Evolutionary conservation across 1,284 basidiomycete species (phyloP).

Genomic region (Ceratobasidium sp.): DNA sequence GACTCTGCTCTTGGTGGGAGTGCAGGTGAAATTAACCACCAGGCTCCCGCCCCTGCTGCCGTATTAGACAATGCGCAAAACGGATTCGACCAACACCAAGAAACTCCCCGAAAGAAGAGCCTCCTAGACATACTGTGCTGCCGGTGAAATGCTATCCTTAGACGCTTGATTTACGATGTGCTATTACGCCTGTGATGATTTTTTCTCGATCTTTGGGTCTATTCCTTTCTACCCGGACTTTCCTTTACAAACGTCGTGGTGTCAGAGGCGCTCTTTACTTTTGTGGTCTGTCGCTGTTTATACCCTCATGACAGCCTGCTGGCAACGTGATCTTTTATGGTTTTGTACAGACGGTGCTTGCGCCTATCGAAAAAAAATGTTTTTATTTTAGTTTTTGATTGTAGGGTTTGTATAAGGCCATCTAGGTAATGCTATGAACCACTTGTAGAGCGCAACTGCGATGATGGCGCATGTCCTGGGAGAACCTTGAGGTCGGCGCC

Average conservation of each 20-base stretch:
- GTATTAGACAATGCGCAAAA: conserved; percentile 39
- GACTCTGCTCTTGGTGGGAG: conserved; percentile 42
- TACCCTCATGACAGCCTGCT: conserved; percentile 40
- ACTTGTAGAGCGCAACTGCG: background rate
- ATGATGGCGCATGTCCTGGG: background rate
- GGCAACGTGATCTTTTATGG: conserved; percentile 24
- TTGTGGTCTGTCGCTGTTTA: conserved; percentile 32
- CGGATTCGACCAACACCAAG: conserved; percentile 59
- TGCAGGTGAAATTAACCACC: conserved; percentile 33
- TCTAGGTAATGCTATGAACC: background rate
- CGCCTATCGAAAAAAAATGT: conserved; percentile 10
- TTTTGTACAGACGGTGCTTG: conserved; percentile 9
- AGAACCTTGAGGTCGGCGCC: conserved; percentile 3
- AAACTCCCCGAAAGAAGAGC: conserved; percentile 63
- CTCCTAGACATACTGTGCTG: conserved; percentile 72
- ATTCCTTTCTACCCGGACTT: conserved; percentile 21
- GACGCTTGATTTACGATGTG: conserved; percentile 38
- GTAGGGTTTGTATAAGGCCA: background rate
- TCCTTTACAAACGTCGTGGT: conserved; percentile 27
- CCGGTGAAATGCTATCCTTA: conserved; percentile 57
- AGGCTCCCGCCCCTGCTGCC: conserved; percentile 32
- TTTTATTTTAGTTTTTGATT: background rate
- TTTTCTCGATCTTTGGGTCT: conserved; percentile 21
- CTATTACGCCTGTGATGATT: conserved; percentile 29
- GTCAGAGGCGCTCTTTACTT: conserved; percentile 9